Evolutionary conservation across 345 rosid species (phyloP), one percentile per base, ranked within the genome.

Genomic region (Melaleuca quinquenervia): DNA sequence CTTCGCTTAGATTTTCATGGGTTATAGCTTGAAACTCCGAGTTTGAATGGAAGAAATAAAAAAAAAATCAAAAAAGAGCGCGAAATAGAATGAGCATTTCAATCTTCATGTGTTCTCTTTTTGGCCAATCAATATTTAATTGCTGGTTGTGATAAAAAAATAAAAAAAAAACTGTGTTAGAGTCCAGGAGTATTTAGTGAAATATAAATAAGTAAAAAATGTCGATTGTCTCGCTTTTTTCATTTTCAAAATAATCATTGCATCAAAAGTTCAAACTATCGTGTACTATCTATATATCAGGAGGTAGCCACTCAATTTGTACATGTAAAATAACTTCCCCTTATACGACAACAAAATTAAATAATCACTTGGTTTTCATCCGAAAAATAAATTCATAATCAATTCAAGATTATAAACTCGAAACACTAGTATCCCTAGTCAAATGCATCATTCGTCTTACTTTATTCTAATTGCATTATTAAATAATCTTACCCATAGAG

Each of bases 391-490:
- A 58, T 58, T 58, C 6, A 58, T 12, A 58, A 58, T 58, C 32
- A 16, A 58, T 26, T n/a, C n/a, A n/a, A n/a, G 32, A 58, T 58
- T 32, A 12, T 3, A 16, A 8, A 0, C n/a, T 58, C 0, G 32
- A 15, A 58, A 0, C 11, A 13, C 32, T 0, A n/a, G 0, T n/a
- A n/a, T n/a, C n/a, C 32, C 27, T 12, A 11, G 13, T 4, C 13
- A n/a, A 7, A 58, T 5, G 6, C 11, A 56, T 24, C n/a, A 1
- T 58, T 6, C n/a, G 5, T n/a, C 0, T 12, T 0, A 10, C 12
- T 13, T 51, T 56, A 24, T 58, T 58, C 64, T 14, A n/a, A 58
- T 6, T 58, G 11, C n/a, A 58, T 26, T 26, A 14, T 58, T 29
- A 6, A n/a, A 58, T 12, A 6, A 26, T 58, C n/a, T n/a, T n/a